Evolutionary conservation across 2,329 filamentous ascomycete genomes (phyloP).

Genomic region (Fusarium verrucosum): DNA sequence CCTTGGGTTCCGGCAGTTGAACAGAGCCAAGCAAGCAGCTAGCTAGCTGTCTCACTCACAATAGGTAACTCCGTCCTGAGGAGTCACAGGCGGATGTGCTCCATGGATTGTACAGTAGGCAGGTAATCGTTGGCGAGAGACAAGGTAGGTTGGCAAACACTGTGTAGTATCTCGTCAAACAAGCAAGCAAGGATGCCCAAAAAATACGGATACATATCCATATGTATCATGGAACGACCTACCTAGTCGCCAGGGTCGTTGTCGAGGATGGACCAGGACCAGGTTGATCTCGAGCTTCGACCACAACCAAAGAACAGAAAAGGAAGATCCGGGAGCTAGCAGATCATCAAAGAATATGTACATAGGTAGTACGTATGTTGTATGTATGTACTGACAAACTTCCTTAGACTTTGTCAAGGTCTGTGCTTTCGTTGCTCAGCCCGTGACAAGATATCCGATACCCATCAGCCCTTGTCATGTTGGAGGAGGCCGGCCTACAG

Average conservation of each 20-base stretch:
- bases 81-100: constrained; percentile 14
- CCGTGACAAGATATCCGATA: not conserved
- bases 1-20: constrained; percentile 28
- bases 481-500: constrained; percentile 49
- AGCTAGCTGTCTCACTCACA: not conserved
- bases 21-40: constrained; percentile 6
- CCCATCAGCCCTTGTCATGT: not conserved
- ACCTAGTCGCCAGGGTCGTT: constrained; percentile 27
- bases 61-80: not conserved
- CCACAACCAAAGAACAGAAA: constrained; percentile 8
- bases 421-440: constrained; percentile 22
- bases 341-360: constrained; percentile 6
- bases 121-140: constrained; percentile 5
- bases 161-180: constrained; percentile 24
- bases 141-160: constrained; percentile 9
- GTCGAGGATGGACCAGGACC: not conserved
- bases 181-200: constrained; percentile 7
- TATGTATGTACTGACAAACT: constrained; percentile 22
- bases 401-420: constrained; percentile 12
- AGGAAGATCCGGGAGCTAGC: not conserved
- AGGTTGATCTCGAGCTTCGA: not conserved
- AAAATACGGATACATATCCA: constrained; percentile 5
- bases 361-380: not conserved
- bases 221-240: constrained; percentile 7
- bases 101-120: constrained; percentile 26